These are phyloP conservation scores for Gossypium gossypioides DNA, from an alignment of 441 rosid species.

Conservation along the genomic window DNA sequence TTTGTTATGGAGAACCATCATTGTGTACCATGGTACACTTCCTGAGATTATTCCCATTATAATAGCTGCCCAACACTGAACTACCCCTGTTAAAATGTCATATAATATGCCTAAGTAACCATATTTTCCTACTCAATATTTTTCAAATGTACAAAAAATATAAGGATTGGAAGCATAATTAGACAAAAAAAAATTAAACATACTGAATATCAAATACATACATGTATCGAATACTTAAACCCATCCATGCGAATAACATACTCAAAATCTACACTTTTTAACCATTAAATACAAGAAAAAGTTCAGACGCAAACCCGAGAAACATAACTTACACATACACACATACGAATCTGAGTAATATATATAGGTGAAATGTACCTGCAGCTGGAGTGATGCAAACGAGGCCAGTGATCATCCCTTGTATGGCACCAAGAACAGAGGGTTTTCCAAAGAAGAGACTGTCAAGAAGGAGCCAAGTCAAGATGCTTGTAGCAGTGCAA, in stretches of 20 bases:
- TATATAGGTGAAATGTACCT: slow-evolving; percentile 18
- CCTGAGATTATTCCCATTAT: slow-evolving; percentile 48
- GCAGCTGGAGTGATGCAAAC: slow-evolving; percentile 63
- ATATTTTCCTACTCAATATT: no score
- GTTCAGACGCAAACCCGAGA: no score
- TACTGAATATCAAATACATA: no score
- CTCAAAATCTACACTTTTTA: no score
- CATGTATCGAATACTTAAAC: no score
- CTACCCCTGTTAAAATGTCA: slow-evolving; percentile 29
- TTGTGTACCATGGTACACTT: slow-evolving; percentile 49
- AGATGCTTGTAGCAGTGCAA: slow-evolving; percentile 42
- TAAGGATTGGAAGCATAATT: no score
- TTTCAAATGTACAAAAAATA: no score
- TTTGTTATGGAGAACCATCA: slow-evolving; percentile 43
- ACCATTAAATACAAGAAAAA: no score
- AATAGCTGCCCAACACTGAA: slow-evolving; percentile 49
- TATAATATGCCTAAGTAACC: neutral
- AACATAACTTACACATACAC: no score
- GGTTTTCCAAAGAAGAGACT: slow-evolving; percentile 29
- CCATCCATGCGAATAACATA: no score
- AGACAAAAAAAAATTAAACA: no score
- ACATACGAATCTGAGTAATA: no score
- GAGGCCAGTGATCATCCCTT: slow-evolving; percentile 53
- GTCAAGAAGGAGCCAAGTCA: slow-evolving; percentile 42
- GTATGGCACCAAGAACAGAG: slow-evolving; percentile 41